These are phyloP conservation scores for Neltuma alba DNA, from an alignment of 306 rosid species.

Conservation along the genomic window DNA sequence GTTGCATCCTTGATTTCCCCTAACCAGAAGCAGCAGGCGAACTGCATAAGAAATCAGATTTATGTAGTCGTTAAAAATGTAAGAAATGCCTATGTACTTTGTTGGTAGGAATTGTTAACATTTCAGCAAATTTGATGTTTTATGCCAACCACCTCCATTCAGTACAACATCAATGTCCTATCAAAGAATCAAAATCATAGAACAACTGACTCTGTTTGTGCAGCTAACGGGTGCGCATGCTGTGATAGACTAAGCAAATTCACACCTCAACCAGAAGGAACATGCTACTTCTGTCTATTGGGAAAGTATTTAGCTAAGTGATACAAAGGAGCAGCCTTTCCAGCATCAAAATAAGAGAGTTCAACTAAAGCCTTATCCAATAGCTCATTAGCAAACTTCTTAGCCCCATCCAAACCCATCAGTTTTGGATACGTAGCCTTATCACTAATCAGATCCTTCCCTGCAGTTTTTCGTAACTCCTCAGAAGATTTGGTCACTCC, in stretches of 20 bases:
- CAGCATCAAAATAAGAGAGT: slow-evolving; percentile 4
- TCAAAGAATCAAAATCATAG: neutral
- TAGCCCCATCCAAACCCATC: slow-evolving; percentile 40
- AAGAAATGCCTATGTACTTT: neutral
- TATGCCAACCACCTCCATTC: neutral
- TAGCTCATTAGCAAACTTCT: slow-evolving; percentile 11
- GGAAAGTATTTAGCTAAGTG: neutral
- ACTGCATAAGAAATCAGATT: neutral
- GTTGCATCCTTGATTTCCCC: slow-evolving; percentile 8
- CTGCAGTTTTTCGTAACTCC: slow-evolving; percentile 44
- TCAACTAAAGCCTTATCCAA: neutral
- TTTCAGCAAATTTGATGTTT: neutral
- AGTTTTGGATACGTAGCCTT: slow-evolving; percentile 50
- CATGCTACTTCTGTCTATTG: slow-evolving; percentile 2
- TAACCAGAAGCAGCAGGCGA: neutral
- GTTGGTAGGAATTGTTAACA: neutral
- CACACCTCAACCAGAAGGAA: neutral
- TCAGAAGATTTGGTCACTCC: slow-evolving; percentile 40
- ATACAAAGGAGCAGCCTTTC: slow-evolving; percentile 17
- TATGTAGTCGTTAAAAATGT: neutral
- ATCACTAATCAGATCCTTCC: slow-evolving; percentile 37
- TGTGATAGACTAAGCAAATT: neutral
- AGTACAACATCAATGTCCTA: neutral
- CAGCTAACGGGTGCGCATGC: neutral
- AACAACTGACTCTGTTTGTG: neutral